Percentiles rank a stretch among this genome's conserved stretches.
phyloP scores from a whole-genome alignment of 2,329 filamentous ascomycete species.

The Aureobasidium melanogenum region DNA sequence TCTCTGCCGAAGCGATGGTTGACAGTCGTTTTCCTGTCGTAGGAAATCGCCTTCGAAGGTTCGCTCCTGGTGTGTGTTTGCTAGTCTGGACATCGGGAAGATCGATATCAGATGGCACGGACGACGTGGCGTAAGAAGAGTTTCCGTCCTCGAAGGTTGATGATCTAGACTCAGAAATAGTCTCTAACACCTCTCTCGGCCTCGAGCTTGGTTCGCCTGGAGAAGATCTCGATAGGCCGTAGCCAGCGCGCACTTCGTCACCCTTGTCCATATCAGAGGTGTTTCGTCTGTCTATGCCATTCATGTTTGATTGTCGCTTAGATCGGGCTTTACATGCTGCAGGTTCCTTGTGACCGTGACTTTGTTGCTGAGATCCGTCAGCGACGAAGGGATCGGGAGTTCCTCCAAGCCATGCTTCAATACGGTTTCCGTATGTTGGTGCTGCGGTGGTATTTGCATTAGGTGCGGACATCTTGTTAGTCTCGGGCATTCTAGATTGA shows the following conservation, averaged over 20 bases:
- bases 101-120: slow-evolving; percentile 25
- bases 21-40: slow-evolving; percentile 48
- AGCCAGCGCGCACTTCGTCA: not conserved
- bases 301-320: not conserved
- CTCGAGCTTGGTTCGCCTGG: not conserved
- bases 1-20: slow-evolving; percentile 51
- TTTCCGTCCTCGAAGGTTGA: slow-evolving; percentile 20
- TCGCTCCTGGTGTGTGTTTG: slow-evolving; percentile 14
- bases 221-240: not conserved
- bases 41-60: slow-evolving; percentile 31
- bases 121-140: slow-evolving; percentile 27
- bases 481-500: not conserved
- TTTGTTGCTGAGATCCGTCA: not conserved
- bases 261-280: not conserved
- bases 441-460: slow-evolving; percentile 13
- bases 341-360: too few species aligned
- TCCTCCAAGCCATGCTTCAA: slow-evolving; percentile 54
- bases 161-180: slow-evolving; percentile 17
- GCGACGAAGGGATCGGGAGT: slow-evolving; percentile 49
- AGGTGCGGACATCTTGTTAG: not conserved
- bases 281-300: not conserved
- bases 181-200: slow-evolving; percentile 3
- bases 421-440: slow-evolving; percentile 41
- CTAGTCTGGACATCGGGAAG: slow-evolving; percentile 24
- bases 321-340: not conserved